Evolutionary conservation across 2,329 filamentous ascomycete genomes (phyloP).

Genomic region (Fonsecaea multimorphosa): DNA sequence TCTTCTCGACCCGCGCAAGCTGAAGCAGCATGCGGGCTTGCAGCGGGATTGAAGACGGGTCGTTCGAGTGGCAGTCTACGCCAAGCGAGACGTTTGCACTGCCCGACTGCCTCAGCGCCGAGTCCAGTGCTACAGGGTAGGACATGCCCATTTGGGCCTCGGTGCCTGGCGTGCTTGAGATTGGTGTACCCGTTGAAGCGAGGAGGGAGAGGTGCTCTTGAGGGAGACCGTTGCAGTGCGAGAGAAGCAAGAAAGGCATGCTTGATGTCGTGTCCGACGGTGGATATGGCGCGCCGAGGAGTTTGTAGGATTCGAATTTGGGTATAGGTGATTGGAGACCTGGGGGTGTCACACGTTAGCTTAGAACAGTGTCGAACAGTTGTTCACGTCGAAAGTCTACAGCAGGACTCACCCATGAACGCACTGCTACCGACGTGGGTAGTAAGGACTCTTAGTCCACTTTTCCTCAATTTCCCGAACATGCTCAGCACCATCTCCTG

Average conservation of each 20-base stretch:
- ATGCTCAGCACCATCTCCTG: slow-evolving; percentile 39
- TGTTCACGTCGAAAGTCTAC: neutral
- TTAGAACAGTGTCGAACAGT: neutral
- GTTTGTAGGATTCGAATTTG: slow-evolving; percentile 42
- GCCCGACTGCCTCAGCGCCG: slow-evolving; percentile 24
- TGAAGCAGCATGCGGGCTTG: slow-evolving; percentile 43
- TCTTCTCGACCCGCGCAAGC: slow-evolving; percentile 42
- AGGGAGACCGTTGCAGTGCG: slow-evolving; percentile 46
- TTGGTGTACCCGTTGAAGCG: slow-evolving; percentile 31
- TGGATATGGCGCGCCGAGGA: slow-evolving; percentile 42
- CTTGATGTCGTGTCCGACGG: neutral
- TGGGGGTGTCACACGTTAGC: neutral
- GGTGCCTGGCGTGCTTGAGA: slow-evolving; percentile 57
- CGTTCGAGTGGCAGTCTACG: slow-evolving; percentile 45
- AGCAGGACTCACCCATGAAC: slow-evolving; percentile 33
- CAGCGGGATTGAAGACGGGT: slow-evolving; percentile 40
- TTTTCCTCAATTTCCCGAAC: slow-evolving; percentile 31
- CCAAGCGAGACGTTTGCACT: slow-evolving; percentile 39
- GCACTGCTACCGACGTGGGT: slow-evolving; percentile 40
- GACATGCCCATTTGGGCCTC: slow-evolving; percentile 58
- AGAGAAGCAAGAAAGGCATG: slow-evolving; percentile 52
- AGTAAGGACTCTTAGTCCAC: slow-evolving; percentile 41
- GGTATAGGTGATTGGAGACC: slow-evolving; percentile 26
- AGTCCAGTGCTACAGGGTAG: slow-evolving; percentile 45
- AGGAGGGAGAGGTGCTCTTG: slow-evolving; percentile 40